Conservation (phyloP, 257 asterid genomes). For the Nicotiana attenuata region DNA sequence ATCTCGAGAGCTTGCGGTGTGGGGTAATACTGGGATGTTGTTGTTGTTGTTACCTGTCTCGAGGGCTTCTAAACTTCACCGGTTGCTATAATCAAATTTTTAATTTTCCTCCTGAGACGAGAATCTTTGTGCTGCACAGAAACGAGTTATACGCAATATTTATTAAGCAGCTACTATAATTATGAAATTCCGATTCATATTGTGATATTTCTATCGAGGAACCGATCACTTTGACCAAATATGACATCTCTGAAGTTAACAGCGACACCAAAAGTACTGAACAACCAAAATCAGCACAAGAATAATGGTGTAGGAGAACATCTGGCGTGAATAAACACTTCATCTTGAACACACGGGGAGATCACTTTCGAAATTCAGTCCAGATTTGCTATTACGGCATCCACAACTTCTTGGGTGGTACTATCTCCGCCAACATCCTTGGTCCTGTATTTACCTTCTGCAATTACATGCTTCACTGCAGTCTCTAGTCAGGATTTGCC, state of each 20-base stretch:
- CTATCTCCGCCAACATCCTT: slow-evolving; percentile 83
- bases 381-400: slow-evolving; percentile 72
- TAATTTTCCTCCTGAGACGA: not conserved
- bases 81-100: not conserved
- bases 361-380: slow-evolving; percentile 21
- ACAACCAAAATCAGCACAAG: not conserved
- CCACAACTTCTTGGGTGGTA: slow-evolving; percentile 78
- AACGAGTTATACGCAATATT: not conserved
- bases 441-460: slow-evolving; percentile 58
- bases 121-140: not conserved
- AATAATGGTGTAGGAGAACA: too few species aligned
- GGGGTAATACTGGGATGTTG: too few species aligned
- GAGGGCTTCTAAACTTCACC: not conserved
- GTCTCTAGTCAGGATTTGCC: slow-evolving; percentile 83
- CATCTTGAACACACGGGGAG: too few species aligned
- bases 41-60: too few species aligned
- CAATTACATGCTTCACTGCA: slow-evolving; percentile 68
- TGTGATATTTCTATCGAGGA: not conserved
- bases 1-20: too few species aligned
- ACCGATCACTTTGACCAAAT: not conserved
- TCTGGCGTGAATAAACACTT: too few species aligned
- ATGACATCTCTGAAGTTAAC: not conserved
- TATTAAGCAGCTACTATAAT: not conserved
- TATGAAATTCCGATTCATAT: not conserved
- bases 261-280: not conserved